A percentile compares a stretch with the other conserved stretches of the same genome.
Evolutionary conservation across 176 grass and related monocot genomes (phyloP).

Genomic region (Musa itinerans): DNA sequence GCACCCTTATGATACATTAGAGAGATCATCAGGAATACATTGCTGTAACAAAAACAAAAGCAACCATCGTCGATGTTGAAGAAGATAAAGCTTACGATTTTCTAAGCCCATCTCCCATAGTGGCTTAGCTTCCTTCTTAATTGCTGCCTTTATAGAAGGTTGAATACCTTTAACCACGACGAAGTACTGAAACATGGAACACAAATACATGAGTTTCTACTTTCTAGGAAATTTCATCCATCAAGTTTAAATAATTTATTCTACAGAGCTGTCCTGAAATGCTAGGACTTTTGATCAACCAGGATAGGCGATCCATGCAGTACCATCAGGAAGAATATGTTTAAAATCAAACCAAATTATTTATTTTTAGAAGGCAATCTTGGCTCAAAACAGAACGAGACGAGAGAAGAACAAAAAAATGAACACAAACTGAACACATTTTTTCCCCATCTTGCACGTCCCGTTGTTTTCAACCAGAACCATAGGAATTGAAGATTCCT

Average conservation of each 20-base stretch:
- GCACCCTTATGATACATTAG: too few relatives aligned
- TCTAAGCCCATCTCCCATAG: slow-evolving; percentile 74
- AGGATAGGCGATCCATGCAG: slow-evolving; percentile 61
- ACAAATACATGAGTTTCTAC: slow-evolving; percentile 12
- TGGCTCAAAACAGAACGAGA: background rate
- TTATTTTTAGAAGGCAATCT: background rate
- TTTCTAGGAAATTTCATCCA: background rate
- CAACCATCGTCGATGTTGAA: slow-evolving; percentile 23
- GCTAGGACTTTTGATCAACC: slow-evolving; percentile 77
- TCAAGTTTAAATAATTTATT: slow-evolving; percentile 10
- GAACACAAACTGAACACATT: slow-evolving; percentile 27
- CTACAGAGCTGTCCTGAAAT: slow-evolving; percentile 42
- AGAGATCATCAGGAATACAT: background rate
- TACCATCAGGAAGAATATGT: slow-evolving; percentile 80
- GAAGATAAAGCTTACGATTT: slow-evolving; percentile 25
- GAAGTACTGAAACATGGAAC: slow-evolving; percentile 49
- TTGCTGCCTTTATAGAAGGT: slow-evolving; percentile 44
- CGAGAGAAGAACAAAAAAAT: slow-evolving; percentile 14
- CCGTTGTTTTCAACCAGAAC: slow-evolving; percentile 86
- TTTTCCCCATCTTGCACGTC: slow-evolving; percentile 84
- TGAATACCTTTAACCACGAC: slow-evolving; percentile 70
- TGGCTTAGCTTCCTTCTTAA: slow-evolving; percentile 47
- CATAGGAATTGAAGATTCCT: slow-evolving; percentile 63
- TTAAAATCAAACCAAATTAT: background rate
- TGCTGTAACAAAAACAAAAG: background rate